Base-by-base conservation (phyloP, 495 filamentous ascomycete species). In the Aspergillus conjunctus region DNA sequence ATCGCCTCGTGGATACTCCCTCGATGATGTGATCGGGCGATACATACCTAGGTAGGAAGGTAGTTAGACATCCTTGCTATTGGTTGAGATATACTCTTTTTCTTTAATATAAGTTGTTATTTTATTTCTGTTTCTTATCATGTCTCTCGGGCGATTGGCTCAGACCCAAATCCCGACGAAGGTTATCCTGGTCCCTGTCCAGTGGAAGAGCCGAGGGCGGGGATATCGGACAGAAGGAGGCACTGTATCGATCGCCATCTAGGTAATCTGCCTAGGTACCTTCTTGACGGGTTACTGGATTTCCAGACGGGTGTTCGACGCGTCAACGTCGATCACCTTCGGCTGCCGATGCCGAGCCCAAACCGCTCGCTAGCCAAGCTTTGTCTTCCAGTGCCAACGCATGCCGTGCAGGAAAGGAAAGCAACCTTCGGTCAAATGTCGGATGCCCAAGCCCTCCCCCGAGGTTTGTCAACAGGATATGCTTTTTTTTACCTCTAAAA, bases 241-340 rank as follows among this genome's bases (percentile, higher is more conserved):
- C n/a, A n/a, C n/a, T n/a, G n/a, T n/a, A n/a, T n/a, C n/a, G n/a
- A n/a, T n/a, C n/a, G n/a, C n/a, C n/a, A n/a, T n/a, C n/a, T n/a
- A n/a, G n/a, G n/a, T n/a, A n/a, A n/a, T n/a, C n/a, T n/a, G n/a
- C n/a, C n/a, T n/a, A n/a, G n/a, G n/a, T n/a, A n/a, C n/a, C n/a
- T n/a, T n/a, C n/a, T n/a, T n/a, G n/a, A n/a, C n/a, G 34, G 14
- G 34, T 14, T 11, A n/a, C 11, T 41, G 12, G 11, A 41, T 11
- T 14, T 41, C 37, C 37, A 41, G 11, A 4, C 4, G 37, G 3
- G 4, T 20, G 20, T 17, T 51, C 4, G 49, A 32, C 20, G 21
- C 26, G 22, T 51, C 49, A 11, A 51, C 49, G 49, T 32, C 21
- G 49, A 51, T 51, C 49, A 51, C 15, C 32, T 32, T 21, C 20